Percentiles rank a stretch among this genome's conserved stretches.
phyloP scores from a whole-genome alignment of 139 green algal genomes.

The Tetradesmus lagerheimii region DNA sequence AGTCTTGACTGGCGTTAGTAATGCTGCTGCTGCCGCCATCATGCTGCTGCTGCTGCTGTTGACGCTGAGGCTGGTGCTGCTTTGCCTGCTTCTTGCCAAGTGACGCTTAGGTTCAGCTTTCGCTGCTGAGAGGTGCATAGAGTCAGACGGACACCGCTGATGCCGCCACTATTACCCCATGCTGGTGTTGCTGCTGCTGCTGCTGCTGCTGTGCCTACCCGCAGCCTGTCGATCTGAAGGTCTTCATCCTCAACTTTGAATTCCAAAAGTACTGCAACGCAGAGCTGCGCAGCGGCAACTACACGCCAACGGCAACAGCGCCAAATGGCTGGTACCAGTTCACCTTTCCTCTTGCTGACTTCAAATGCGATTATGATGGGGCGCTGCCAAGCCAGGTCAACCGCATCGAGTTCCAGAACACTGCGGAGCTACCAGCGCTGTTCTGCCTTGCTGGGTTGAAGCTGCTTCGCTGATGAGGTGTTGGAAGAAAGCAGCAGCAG shows the following conservation, averaged over 20 bases:
- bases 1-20: too few species aligned
- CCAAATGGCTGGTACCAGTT: not conserved
- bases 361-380: conserved; percentile 14
- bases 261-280: conserved; percentile 27
- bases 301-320: not conserved
- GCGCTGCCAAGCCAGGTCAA: not conserved
- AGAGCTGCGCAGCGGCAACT: not conserved
- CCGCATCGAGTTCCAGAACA: conserved; percentile 39
- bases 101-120: too few species aligned
- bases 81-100: too few species aligned
- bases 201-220: not conserved
- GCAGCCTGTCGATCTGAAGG: conserved; percentile 9
- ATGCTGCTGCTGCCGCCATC: too few species aligned
- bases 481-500: too few species aligned
- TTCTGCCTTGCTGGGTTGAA: conserved; percentile 8
- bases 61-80: not conserved
- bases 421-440: not conserved
- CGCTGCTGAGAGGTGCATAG: too few species aligned
- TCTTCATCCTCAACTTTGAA: conserved; percentile 38
- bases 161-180: not conserved
- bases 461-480: not conserved
- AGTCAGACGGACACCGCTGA: too few species aligned
- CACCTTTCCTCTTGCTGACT: conserved; percentile 25
- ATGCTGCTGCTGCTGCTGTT: too few species aligned
- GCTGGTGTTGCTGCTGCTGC: not conserved